These are phyloP conservation scores for Simmondsia chinensis DNA, from an alignment of 148 eudicot species.

Conservation along the genomic window DNA sequence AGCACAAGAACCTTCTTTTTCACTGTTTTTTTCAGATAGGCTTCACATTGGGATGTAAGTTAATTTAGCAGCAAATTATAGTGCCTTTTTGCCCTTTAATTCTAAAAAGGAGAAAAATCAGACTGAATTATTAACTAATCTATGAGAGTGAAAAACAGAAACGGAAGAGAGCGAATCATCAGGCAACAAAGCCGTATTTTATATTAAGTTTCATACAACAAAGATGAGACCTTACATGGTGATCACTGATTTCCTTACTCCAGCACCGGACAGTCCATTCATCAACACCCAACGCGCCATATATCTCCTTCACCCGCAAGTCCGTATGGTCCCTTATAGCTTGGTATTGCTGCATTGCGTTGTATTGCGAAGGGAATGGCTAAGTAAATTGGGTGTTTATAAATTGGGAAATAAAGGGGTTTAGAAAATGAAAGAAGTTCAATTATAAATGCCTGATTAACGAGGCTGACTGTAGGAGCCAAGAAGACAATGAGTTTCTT, in stretches of 20 bases:
- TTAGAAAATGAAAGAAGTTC: neutral
- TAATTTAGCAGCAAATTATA: no score
- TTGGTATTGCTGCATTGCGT: conserved; percentile 37
- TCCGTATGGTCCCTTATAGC: conserved; percentile 31
- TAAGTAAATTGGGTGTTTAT: no score
- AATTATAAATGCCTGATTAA: conserved; percentile 35
- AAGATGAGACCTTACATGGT: conserved; percentile 33
- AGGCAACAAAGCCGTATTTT: no score
- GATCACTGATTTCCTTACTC: conserved; percentile 35
- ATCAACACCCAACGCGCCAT: conserved; percentile 49
- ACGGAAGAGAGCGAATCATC: no score
- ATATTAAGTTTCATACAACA: no score
- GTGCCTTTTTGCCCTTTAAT: no score
- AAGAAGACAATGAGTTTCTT: conserved; percentile 39
- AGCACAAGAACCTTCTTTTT: no score
- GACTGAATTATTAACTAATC: no score
- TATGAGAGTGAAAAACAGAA: no score
- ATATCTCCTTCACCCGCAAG: conserved; percentile 33
- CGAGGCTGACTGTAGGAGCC: conserved; percentile 55
- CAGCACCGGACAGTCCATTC: conserved; percentile 32
- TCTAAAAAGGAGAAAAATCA: conserved; percentile 1
- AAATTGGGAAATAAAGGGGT: neutral
- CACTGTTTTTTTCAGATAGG: no score
- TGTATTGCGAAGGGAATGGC: no score
- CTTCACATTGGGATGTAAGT: no score